These are phyloP conservation scores for Lasiodiplodia sp. DNA, from an alignment of 2,329 filamentous ascomycete species.

Conservation along the genomic window DNA sequence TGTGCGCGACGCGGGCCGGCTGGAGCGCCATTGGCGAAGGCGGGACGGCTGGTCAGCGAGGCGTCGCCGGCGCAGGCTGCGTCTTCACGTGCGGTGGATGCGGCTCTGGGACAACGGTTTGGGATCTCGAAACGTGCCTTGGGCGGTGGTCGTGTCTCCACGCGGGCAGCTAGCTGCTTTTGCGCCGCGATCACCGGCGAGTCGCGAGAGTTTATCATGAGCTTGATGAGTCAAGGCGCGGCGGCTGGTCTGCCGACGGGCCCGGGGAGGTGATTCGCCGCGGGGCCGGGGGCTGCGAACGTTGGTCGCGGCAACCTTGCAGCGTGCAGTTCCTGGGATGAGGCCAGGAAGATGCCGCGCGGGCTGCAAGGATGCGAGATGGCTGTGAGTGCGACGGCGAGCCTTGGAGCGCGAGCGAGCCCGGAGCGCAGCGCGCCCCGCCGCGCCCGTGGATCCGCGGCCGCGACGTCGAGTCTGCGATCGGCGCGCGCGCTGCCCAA, in stretches of 20 bases:
- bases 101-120: slow-evolving; percentile 13
- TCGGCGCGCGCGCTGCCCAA: slow-evolving; percentile 22
- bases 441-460: slow-evolving; percentile 15
- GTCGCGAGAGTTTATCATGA: slow-evolving; percentile 20
- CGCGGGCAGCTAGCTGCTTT: slow-evolving; percentile 19
- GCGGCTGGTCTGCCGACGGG: slow-evolving; percentile 18
- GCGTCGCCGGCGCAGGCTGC: slow-evolving; percentile 5
- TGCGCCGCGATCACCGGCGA: slow-evolving; percentile 11
- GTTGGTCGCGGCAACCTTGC: slow-evolving; percentile 17
- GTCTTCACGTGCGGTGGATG: slow-evolving; percentile 21
- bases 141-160: slow-evolving; percentile 5
- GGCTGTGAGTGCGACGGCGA: slow-evolving; percentile 1
- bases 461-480: slow-evolving; percentile 6
- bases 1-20: slow-evolving; percentile 3
- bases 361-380: slow-evolving; percentile 16
- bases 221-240: slow-evolving; percentile 22
- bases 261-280: slow-evolving; percentile 11
- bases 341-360: slow-evolving; percentile 20
- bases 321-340: slow-evolving; percentile 26
- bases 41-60: slow-evolving; percentile 16
- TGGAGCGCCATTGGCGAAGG: slow-evolving; percentile 12
- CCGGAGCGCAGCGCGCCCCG: not conserved
- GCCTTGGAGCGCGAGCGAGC: not conserved
- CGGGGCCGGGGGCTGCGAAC: slow-evolving; percentile 10
- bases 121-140: not conserved